phyloP scores from a whole-genome alignment of 345 rosid species.

The Rubroshorea leprosula region DNA sequence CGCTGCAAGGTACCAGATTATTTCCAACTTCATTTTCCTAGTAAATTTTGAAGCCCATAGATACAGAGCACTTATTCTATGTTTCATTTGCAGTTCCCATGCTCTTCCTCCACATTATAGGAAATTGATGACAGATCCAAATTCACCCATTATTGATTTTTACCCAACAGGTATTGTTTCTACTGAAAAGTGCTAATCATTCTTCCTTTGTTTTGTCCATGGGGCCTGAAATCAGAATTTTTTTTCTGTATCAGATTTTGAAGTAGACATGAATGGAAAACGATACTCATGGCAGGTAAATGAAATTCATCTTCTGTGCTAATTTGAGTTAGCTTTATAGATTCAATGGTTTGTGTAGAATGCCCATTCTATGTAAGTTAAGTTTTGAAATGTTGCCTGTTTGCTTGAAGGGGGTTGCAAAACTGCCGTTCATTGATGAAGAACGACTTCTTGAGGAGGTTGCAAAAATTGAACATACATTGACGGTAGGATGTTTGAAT shows the following conservation, averaged over 20 bases:
- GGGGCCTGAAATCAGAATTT: slow-evolving; percentile 4
- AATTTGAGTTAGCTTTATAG: too few relatives aligned
- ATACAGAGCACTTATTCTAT: slow-evolving; percentile 9
- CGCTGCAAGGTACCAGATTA: slow-evolving; percentile 63
- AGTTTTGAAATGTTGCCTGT: slow-evolving; percentile 2
- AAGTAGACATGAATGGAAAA: slow-evolving; percentile 91
- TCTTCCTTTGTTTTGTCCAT: slow-evolving; percentile 6
- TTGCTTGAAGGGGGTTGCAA: slow-evolving; percentile 62
- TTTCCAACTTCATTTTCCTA: slow-evolving; percentile 5
- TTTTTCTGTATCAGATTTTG: slow-evolving; percentile 58
- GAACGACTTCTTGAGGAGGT: slow-evolving; percentile 75
- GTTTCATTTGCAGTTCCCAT: slow-evolving; percentile 59
- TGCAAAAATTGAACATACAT: slow-evolving; percentile 49
- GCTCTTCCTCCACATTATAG: slow-evolving; percentile 81
- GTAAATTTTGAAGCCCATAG: background rate
- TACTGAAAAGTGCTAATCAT: slow-evolving; percentile 5
- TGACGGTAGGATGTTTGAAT: slow-evolving; percentile 47
- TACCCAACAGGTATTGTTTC: slow-evolving; percentile 61
- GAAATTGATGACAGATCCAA: slow-evolving; percentile 77
- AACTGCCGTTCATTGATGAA: slow-evolving; percentile 91
- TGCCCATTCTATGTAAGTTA: background rate
- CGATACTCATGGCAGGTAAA: slow-evolving; percentile 88
- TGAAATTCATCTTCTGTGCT: slow-evolving; percentile 4
- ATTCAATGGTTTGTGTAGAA: too few relatives aligned
- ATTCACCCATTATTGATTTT: slow-evolving; percentile 81